Conservation (phyloP, 371 early-diverging fungal genomes). For the Mortierella sp. region DNA sequence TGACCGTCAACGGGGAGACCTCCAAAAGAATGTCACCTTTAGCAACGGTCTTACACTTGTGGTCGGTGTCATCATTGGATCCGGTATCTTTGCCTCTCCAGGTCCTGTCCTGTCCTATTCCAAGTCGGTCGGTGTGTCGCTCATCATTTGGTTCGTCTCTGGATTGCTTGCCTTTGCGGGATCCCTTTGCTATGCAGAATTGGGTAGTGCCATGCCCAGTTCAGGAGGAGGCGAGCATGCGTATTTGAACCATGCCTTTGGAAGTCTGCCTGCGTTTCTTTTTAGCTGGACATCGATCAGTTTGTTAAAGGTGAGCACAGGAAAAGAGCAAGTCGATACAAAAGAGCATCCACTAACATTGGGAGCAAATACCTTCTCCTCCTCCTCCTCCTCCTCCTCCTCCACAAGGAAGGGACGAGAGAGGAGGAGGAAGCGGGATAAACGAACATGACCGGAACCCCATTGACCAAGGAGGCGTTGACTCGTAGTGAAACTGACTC, state of each 20-base stretch:
- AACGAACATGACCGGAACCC: too few relatives aligned
- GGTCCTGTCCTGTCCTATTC: conserved; percentile 82
- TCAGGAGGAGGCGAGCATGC: conserved; percentile 89
- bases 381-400: background rate
- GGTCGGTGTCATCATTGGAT: conserved; percentile 86
- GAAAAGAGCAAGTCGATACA: too few relatives aligned
- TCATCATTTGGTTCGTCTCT: conserved; percentile 83
- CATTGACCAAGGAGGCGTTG: background rate
- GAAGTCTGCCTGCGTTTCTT: conserved; percentile 81
- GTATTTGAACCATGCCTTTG: conserved; percentile 83
- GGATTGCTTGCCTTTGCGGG: conserved; percentile 82
- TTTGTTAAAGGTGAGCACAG: conserved; percentile 64
- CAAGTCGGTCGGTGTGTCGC: conserved; percentile 80
- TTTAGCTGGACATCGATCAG: conserved; percentile 81
- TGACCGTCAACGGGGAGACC: conserved; percentile 64
- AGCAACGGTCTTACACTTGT: conserved; percentile 77
- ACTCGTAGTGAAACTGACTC: background rate
- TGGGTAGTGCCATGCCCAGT: conserved; percentile 86
- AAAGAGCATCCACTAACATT: too few relatives aligned
- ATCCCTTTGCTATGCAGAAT: conserved; percentile 82
- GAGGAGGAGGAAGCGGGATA: conserved; percentile 4
- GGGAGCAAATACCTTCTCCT: too few relatives aligned
- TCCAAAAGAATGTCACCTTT: conserved; percentile 75
- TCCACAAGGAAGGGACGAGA: conserved; percentile 4
- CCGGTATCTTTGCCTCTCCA: conserved; percentile 90